Evolutionary conservation across 1,284 basidiomycete genomes (phyloP), one percentile per base, ranked within the genome.

Genomic region (Kalmanozyma brasiliensis): DNA sequence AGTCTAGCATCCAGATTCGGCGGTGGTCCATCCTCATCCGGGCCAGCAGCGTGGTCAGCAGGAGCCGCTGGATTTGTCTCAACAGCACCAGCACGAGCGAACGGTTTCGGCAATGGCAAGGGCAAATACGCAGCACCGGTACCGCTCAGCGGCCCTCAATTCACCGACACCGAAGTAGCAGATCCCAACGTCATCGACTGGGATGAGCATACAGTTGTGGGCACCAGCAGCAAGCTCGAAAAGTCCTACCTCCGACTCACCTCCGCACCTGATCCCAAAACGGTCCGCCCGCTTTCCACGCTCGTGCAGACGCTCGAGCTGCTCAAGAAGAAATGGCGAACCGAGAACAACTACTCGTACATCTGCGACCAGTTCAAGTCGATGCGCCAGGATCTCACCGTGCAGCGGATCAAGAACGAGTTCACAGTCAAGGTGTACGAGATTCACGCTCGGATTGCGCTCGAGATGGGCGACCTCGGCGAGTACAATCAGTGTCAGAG

Each of bases 401-500:
- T 98, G n/a, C 96, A 99, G 85, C 89, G 95, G 32, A 97, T 99
- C 82, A 97, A 97, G 85, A 98, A 97, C 77, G 92, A 96, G 52
- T 98, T 99, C 78, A 98, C 96, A 0, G 94, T 95, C 32, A 88
- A 90, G 83, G 95, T 98, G 11, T 99, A 99, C 82, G 96, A 99
- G 83, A 96, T 94, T 42, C 96, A 98, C 84, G 96, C 93, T 22
- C 89, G 96, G 24, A 96, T 98, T 85, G 96, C 96, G 38, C 85
- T 97, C 23, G 93, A 96, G 86, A 91, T 90, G 93, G 89, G 88
- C 80, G 96, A 99, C 82, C 90, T 98, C 86, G 94, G 96, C 76
- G 96, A 99, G 87, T 98, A 96, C 83, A 98, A 98, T 83, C 92
- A 95, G 83, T 99, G 96, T 84, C 94, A 97, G 83, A 91, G 91